Conservation (phyloP, 768 basidiomycete species). For the Macrolepiota fuliginosa region DNA sequence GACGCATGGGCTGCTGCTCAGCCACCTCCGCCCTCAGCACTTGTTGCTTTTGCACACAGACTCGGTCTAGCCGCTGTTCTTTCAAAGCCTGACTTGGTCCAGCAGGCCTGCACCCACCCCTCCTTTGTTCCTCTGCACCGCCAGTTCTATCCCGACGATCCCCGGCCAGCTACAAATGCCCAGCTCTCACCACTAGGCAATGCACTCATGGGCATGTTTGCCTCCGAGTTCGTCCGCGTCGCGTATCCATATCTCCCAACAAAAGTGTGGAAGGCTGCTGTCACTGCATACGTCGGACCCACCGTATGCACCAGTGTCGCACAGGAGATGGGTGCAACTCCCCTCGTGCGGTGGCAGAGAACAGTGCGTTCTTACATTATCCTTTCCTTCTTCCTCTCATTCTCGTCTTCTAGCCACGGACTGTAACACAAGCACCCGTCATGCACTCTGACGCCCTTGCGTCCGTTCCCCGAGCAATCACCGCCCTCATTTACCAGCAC, state of each 20-base stretch:
- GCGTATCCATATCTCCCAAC: slow-evolving; percentile 91
- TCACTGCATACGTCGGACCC: slow-evolving; percentile 90
- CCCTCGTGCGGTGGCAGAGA: slow-evolving; percentile 81
- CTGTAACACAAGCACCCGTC: slow-evolving; percentile 45
- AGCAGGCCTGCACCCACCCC: slow-evolving; percentile 79
- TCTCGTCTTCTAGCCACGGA: slow-evolving; percentile 37
- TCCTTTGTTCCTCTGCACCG: slow-evolving; percentile 59
- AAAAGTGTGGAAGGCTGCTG: slow-evolving; percentile 85
- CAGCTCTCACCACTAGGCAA: slow-evolving; percentile 79
- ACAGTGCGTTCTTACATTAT: slow-evolving; percentile 44
- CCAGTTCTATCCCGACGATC: slow-evolving; percentile 54
- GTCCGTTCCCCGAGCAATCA: slow-evolving; percentile 81
- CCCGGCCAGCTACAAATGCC: slow-evolving; percentile 64
- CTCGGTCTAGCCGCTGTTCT: slow-evolving; percentile 67
- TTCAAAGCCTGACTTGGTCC: slow-evolving; percentile 49
- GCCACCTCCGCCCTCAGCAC: slow-evolving; percentile 67
- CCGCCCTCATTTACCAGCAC: slow-evolving; percentile 86
- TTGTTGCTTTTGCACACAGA: slow-evolving; percentile 74
- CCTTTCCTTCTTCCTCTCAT: slow-evolving; percentile 1
- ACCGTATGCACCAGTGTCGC: slow-evolving; percentile 82
- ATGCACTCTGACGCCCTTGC: slow-evolving; percentile 87
- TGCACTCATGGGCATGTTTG: slow-evolving; percentile 86
- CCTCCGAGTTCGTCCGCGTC: slow-evolving; percentile 76
- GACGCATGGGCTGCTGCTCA: slow-evolving; percentile 71
- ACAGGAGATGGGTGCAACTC: slow-evolving; percentile 76